Evolutionary conservation across 1,139 yeast genomes (phyloP).

Genomic region (Sugiyamaella castrensis): DNA sequence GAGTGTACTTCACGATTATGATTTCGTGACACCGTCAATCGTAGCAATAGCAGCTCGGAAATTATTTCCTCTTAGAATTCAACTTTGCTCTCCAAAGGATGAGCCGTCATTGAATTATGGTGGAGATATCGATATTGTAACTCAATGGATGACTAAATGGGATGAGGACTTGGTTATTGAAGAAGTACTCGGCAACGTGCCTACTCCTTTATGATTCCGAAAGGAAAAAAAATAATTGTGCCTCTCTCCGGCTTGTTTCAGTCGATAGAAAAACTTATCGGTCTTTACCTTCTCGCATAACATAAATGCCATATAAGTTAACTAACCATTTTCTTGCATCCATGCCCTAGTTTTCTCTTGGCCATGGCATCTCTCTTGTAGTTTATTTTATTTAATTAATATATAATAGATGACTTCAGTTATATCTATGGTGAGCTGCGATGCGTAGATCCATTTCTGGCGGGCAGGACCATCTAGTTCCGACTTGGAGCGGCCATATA

Average conservation of each 20-base stretch:
- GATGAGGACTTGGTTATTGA: conserved; percentile 48
- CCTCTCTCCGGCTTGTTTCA: no score
- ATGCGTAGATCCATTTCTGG: no score
- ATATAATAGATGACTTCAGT: neutral
- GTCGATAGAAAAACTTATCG: no score
- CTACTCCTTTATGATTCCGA: conserved; percentile 43
- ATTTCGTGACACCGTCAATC: conserved; percentile 50
- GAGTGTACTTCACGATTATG: conserved; percentile 42
- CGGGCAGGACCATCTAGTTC: no score
- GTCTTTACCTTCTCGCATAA: no score
- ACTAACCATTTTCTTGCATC: no score
- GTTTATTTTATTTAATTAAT: no score
- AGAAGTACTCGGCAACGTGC: conserved; percentile 46
- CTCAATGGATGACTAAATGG: conserved; percentile 44
- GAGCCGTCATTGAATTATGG: conserved; percentile 55
- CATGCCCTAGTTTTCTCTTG: neutral
- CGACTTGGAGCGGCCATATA: no score
- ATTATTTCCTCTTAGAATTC: conserved; percentile 46
- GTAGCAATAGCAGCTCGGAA: conserved; percentile 49
- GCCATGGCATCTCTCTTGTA: no score
- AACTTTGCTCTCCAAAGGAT: conserved; percentile 40
- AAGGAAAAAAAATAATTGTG: no score
- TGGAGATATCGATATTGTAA: conserved; percentile 45
- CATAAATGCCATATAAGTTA: no score
- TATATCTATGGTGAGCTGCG: no score